Base-by-base conservation (phyloP, 441 rosid species). In the Pelargonium exstipulatum region DNA sequence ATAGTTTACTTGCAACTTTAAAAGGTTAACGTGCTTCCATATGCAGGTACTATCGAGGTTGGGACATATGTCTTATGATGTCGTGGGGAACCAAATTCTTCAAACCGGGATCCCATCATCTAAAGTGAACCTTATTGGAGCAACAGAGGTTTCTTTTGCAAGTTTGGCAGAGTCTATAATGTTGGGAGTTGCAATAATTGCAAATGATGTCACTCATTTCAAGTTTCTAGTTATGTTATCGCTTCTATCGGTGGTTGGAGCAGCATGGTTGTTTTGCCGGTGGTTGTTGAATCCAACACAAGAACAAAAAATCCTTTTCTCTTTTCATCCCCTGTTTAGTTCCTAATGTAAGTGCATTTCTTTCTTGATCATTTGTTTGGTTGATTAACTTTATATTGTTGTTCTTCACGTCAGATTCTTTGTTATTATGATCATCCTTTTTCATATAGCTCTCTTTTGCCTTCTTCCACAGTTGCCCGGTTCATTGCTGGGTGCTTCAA, bases 51-150 rank as follows among this genome's bases (percentile, higher is more conserved):
- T 91, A 6, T 93, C 97, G 51, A 87, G 98, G 80, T 82, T 93
- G 72, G 96, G 98, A 35, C 91, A 93, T 77, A 89, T 91, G 97
- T 86, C 96, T 35, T 91, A 88, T 18, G 97, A 89, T 49, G 80
- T 90, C 43, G 87, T 91, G 12, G 96, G 96, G 51, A 90, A 91
- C n/a, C 98, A 90, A 82, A 93, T 93, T 73, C 97, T 93, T 71
- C 98, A 93, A 78, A 89, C 96, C 0, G 97, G 96, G 45, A 89
- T 86, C 64, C 96, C 98, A 43, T 85, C 93, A 5, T 86, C 93
- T 18, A 93, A 93, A 75, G 97, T 95, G 49, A 93, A 93, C 71
- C 96, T 93, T 62, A 93, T 93, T 0, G 98, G 90, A 42, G 85
- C 88, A 7, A 93, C 96, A 3, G 97, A 93, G 82, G 82, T 91